Evolutionary conservation across 129 eudicot species (phyloP), one percentile per base, ranked within the genome.

Genomic region (Chrysanthemum seticuspe): DNA sequence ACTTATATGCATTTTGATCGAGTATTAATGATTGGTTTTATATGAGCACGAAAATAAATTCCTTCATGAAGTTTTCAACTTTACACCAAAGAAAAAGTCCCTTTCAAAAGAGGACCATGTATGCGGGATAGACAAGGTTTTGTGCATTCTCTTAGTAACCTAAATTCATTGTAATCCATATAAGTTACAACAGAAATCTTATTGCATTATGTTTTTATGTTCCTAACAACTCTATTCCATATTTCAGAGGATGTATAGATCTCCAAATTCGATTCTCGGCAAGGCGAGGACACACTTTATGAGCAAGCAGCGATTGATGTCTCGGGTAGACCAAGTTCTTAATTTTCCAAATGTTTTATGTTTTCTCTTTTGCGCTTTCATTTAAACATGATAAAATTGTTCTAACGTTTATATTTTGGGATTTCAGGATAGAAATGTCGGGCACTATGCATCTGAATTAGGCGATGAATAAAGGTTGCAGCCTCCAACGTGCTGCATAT

Each of bases 21-120:
- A 29, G 31, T 29, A 29, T 49, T n/a, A 1, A 56, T 56, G 27
- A 40, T 69, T 49, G 11, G 57, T 25, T 70, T 3, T 68, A 49
- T 74, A 61, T 61, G 36, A 71, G 54, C 86, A 90, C 96, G 97
- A 90, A 73, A 94, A 94, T 73, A 85, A 83, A 62, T 83, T 94
- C 66, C 93, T 94, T 69, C 98, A 88, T 31, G 98, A 94, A 21
- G 87, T 90, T 14, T 90, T 94, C 80, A 89, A 80, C 55, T 90
- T 94, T 59, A 54, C 76, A 9, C 98, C 97, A 1, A 87, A 90
- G 93, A 86, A 79, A 57, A 91, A 84, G 81, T 14, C 23, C 63
- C 61, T 78, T 19, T 73, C 83, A 47, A 81, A 76, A 14, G 40
- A 10, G 45, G 90, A 80, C 56, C 95, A 83, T 31, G 65, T 84